These are phyloP conservation scores for Cenococcum geophilum DNA, from an alignment of 495 filamentous ascomycete genomes.

Conservation along the genomic window DNA sequence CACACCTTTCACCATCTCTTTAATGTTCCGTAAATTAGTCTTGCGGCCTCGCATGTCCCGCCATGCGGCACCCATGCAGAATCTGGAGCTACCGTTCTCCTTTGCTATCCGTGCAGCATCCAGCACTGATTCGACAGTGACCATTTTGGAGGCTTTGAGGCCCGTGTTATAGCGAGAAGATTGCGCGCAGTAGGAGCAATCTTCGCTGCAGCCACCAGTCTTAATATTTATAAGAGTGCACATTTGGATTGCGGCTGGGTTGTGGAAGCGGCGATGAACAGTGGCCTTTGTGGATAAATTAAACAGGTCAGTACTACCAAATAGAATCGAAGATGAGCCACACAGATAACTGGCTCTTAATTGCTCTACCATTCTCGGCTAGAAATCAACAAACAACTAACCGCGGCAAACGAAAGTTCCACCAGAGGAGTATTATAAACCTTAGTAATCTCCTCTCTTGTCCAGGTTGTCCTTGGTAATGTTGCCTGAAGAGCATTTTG, in stretches of 20 bases:
- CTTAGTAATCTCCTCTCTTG: slow-evolving; percentile 64
- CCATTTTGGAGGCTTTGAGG: slow-evolving; percentile 68
- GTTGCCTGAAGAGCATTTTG: slow-evolving; percentile 53
- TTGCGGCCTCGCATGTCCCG: slow-evolving; percentile 85
- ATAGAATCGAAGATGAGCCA: background rate
- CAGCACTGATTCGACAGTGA: slow-evolving; percentile 69
- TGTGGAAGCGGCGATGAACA: slow-evolving; percentile 74
- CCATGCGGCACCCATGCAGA: slow-evolving; percentile 92
- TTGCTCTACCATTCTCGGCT: background rate
- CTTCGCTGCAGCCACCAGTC: slow-evolving; percentile 82
- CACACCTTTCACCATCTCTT: slow-evolving; percentile 73
- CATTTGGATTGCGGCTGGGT: slow-evolving; percentile 72
- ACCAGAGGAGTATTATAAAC: slow-evolving; percentile 74
- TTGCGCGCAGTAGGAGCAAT: slow-evolving; percentile 86
- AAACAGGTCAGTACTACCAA: background rate
- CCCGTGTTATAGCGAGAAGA: slow-evolving; percentile 74
- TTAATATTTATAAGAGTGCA: slow-evolving; percentile 94
- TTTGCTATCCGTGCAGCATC: slow-evolving; percentile 68
- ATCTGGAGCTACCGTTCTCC: slow-evolving; percentile 71
- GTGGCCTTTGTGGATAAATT: slow-evolving; percentile 50
- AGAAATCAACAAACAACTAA: slow-evolving; percentile 39
- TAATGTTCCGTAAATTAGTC: slow-evolving; percentile 67
- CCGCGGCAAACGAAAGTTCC: slow-evolving; percentile 67
- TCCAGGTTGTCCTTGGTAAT: slow-evolving; percentile 63
- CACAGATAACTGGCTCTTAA: background rate